phyloP scores from a whole-genome alignment of 2,329 filamentous ascomycete species.

The Apiospora kogelbergensis region DNA sequence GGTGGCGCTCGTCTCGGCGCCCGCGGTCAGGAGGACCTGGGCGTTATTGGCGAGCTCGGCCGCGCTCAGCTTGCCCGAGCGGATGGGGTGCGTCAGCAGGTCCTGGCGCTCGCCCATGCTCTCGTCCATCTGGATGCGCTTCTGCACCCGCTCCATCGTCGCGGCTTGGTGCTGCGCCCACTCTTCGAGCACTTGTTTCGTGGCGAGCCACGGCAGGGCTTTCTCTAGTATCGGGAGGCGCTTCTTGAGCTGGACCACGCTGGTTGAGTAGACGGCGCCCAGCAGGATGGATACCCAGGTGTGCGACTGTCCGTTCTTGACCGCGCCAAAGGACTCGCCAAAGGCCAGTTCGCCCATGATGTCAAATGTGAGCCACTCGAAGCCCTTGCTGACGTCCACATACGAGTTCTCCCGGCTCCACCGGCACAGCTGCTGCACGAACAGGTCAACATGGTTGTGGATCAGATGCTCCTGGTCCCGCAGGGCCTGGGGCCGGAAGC shows the following conservation, averaged over 20 bases:
- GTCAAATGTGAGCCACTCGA: slow-evolving; percentile 26
- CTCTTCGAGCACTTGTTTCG: slow-evolving; percentile 10
- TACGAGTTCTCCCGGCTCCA: neutral
- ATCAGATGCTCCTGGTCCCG: slow-evolving; percentile 24
- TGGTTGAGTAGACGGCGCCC: slow-evolving; percentile 14
- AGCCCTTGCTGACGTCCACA: slow-evolving; percentile 20
- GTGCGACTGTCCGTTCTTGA: slow-evolving; percentile 12
- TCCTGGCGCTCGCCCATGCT: slow-evolving; percentile 16
- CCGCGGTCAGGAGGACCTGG: slow-evolving; percentile 29
- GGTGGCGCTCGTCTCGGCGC: slow-evolving; percentile 47
- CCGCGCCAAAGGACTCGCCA: slow-evolving; percentile 21
- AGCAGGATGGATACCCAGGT: slow-evolving; percentile 20
- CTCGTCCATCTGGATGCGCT: slow-evolving; percentile 19
- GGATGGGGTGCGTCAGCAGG: slow-evolving; percentile 17
- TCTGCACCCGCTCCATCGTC: slow-evolving; percentile 16
- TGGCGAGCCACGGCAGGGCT: slow-evolving; percentile 10
- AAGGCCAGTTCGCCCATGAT: slow-evolving; percentile 22
- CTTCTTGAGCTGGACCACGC: slow-evolving; percentile 15
- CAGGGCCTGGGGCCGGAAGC: slow-evolving; percentile 20
- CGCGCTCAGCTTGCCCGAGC: slow-evolving; percentile 11
- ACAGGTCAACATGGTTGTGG: slow-evolving; percentile 19
- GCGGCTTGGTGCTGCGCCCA: slow-evolving; percentile 12
- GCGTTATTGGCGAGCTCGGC: slow-evolving; percentile 15
- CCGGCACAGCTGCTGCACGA: slow-evolving; percentile 18
- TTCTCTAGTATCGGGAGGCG: slow-evolving; percentile 15